These are phyloP conservation scores for Aspergillus caelatus DNA, from an alignment of 2,329 filamentous ascomycete species.

Conservation along the genomic window DNA sequence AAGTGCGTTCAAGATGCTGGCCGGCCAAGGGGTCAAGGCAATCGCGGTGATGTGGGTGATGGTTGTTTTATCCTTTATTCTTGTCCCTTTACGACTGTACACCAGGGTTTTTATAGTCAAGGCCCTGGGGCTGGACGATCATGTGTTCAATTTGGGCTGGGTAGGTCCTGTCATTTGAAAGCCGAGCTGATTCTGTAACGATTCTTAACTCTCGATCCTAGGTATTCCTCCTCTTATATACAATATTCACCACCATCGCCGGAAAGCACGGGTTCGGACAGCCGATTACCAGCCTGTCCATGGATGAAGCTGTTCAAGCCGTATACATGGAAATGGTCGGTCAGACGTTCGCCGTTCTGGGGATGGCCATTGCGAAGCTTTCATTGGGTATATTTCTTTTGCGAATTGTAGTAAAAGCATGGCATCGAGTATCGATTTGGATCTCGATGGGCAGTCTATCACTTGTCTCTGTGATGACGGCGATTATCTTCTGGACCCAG, in stretches of 20 bases:
- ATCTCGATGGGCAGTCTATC: constrained; percentile 22
- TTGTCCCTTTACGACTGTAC: constrained; percentile 29
- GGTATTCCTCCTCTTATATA: constrained; percentile 31
- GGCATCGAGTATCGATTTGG: constrained; percentile 44
- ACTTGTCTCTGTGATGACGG: constrained; percentile 25
- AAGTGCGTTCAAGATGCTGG: constrained; percentile 13
- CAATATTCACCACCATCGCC: constrained; percentile 35
- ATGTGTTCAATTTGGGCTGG: constrained; percentile 34
- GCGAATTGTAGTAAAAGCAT: constrained; percentile 36
- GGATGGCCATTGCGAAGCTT: constrained; percentile 44
- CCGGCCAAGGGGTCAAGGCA: constrained; percentile 18
- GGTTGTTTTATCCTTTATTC: constrained; percentile 24
- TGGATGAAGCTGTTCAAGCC: constrained; percentile 31
- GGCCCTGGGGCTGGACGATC: constrained; percentile 42
- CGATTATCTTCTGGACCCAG: constrained; percentile 21
- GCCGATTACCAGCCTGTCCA: constrained; percentile 21
- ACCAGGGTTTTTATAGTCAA: constrained; percentile 31
- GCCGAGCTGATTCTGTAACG: background rate
- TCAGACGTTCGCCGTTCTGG: constrained; percentile 43
- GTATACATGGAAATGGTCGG: constrained; percentile 24
- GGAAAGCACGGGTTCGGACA: constrained; percentile 40
- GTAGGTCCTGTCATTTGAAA: constrained; percentile 18
- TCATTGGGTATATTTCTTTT: constrained; percentile 46
- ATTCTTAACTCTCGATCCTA: constrained; percentile 3
- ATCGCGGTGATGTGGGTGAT: constrained; percentile 30